These are phyloP conservation scores for Rhizopus delemar DNA, from an alignment of 371 early-diverging fungal genomes.

Conservation along the genomic window DNA sequence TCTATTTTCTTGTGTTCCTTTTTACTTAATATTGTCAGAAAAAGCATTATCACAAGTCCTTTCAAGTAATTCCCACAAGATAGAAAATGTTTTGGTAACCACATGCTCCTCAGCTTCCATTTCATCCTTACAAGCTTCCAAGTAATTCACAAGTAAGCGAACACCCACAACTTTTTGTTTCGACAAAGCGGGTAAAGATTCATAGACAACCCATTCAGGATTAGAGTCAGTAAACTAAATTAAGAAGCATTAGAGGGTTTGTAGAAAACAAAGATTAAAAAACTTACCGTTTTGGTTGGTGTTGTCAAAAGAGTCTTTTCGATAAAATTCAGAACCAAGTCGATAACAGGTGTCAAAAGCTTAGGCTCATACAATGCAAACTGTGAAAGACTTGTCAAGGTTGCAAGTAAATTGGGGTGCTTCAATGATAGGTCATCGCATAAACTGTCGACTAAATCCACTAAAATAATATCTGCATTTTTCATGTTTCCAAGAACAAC, in stretches of 20 bases:
- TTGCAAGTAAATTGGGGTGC: slow-evolving; percentile 35
- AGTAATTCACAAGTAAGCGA: slow-evolving; percentile 37
- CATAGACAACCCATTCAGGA: slow-evolving; percentile 39
- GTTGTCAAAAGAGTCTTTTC: slow-evolving; percentile 54
- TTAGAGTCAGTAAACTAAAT: slow-evolving; percentile 15
- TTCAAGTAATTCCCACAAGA: slow-evolving; percentile 35
- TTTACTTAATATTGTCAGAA: slow-evolving; percentile 25
- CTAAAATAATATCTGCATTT: slow-evolving; percentile 11
- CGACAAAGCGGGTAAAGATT: slow-evolving; percentile 26
- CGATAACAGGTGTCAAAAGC: slow-evolving; percentile 46
- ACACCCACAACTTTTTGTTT: slow-evolving; percentile 41
- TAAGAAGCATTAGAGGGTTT: neutral
- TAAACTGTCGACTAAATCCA: slow-evolving; percentile 23
- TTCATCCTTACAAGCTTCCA: slow-evolving; percentile 20
- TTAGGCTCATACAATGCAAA: slow-evolving; percentile 57
- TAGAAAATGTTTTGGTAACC: slow-evolving; percentile 20
- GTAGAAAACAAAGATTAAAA: neutral
- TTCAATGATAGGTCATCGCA: slow-evolving; percentile 25
- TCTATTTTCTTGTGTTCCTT: neutral
- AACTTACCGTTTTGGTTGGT: slow-evolving; percentile 15
- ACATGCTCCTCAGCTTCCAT: slow-evolving; percentile 16
- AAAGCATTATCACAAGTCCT: slow-evolving; percentile 31
- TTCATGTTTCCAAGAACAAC: slow-evolving; percentile 57
- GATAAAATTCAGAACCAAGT: slow-evolving; percentile 54
- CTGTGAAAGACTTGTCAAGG: slow-evolving; percentile 57